Evolutionary conservation across 129 eudicot species (phyloP), one percentile per base, ranked within the genome.

Genomic region (Rutidosis leptorrhynchoides): DNA sequence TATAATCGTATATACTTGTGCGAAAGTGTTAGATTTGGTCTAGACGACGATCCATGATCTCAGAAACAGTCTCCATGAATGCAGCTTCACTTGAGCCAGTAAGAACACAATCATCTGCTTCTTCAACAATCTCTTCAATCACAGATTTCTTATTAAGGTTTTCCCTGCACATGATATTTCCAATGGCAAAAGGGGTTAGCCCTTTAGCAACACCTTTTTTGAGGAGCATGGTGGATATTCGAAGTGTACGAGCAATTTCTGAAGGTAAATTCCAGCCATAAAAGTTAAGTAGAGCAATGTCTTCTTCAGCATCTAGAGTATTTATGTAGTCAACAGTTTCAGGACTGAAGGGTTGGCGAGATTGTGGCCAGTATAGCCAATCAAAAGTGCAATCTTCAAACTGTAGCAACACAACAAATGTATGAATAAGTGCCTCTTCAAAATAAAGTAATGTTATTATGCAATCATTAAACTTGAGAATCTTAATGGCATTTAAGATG

Each of bases 321-420:
- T 45, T 74, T 42, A 88, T 88, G 73, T 88, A 88, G 64, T 84
- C 83, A 10, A 82, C 42, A 49, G 91, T 84, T 9, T 84, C 91
- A 1, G 71, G 53, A 65, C 78, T 70, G 60, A 74, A 88, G 19
- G 84, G 86, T 71, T 78, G 72, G 20, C 80, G 81, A 27, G 91
- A 84, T 73, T 84, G 91, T 23, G 96, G 96, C 96, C 96, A 88
- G 55, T 88, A 84, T 27, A 88, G 88, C 95, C 65, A 59, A 16
- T 59, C 45, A 3, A 28, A 59, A 20, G 43, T 59, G 65, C 45
- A 59, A 32, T 29, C 96, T 73, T 88, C 96, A 70, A 82, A 88
- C 91, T 88, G 82, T 71, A 74, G 53, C 40, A 59, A 27, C 15
- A 29, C 24, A 59, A n/a, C 2, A n/a, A 19, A 29, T 6, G n/a